phyloP scores from a whole-genome alignment of 345 rosid species.

The Rhodamnia rubescens region DNA sequence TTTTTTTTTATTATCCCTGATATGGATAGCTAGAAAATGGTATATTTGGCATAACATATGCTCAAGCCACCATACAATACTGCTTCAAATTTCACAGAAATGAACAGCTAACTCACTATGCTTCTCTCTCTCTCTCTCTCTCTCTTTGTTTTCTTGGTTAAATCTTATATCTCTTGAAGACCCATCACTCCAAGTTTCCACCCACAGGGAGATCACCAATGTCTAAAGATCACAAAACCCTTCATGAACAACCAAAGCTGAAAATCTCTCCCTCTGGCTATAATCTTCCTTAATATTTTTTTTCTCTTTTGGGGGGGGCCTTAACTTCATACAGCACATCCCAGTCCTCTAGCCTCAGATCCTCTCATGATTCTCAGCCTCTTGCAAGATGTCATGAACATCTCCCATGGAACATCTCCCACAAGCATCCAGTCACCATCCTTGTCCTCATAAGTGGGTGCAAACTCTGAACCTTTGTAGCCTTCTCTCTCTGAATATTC shows the following conservation, averaged over 20 bases:
- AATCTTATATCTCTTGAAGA: neutral
- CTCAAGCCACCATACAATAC: neutral
- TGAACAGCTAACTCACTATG: neutral
- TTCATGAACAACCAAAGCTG: neutral
- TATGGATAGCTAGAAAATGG: neutral
- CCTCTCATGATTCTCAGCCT: slow-evolving; percentile 82
- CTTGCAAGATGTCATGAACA: slow-evolving; percentile 81
- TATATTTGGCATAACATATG: neutral
- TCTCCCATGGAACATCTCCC: slow-evolving; percentile 84
- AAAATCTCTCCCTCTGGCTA: neutral
- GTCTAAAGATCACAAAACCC: neutral
- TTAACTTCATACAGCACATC: slow-evolving; percentile 37
- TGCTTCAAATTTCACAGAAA: neutral
- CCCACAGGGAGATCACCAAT: neutral
- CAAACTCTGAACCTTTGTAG: slow-evolving; percentile 60
- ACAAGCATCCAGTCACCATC: slow-evolving; percentile 90
- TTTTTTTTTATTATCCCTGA: neutral
- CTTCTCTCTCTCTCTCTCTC: neutral
- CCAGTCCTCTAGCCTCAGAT: slow-evolving; percentile 70
- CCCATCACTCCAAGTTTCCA: neutral
- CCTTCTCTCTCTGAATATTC: slow-evolving; percentile 63
- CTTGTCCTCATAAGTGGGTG: slow-evolving; percentile 73
- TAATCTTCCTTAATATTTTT: slow-evolving; percentile 1
- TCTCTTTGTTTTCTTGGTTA: neutral
- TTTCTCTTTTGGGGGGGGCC: neutral